These are phyloP conservation scores for Quercus aquifolioides DNA, from an alignment of 306 rosid species.

Conservation along the genomic window DNA sequence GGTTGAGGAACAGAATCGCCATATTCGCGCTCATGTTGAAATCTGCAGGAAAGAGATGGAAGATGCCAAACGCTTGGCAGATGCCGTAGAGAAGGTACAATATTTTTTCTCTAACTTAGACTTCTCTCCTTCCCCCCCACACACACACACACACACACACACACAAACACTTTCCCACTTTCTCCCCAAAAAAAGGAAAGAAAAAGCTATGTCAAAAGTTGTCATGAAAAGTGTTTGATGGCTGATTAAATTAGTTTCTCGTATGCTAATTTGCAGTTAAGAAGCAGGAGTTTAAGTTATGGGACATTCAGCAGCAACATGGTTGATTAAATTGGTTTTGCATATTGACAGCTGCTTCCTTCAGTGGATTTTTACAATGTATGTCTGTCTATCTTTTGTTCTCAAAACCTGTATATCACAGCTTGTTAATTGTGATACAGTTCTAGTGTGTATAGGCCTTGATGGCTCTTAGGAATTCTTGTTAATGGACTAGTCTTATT, in stretches of 20 bases:
- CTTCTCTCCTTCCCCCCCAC: neutral
- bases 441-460: neutral
- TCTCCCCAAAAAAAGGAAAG: neutral
- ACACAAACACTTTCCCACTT: no score
- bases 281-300: slow-evolving; percentile 40
- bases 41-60: slow-evolving; percentile 42
- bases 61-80: slow-evolving; percentile 24
- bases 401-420: neutral
- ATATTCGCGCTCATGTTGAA: slow-evolving; percentile 36
- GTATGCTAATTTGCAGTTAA: slow-evolving; percentile 34
- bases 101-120: slow-evolving; percentile 4
- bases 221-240: neutral
- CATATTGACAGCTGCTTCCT: neutral
- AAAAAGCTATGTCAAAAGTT: neutral
- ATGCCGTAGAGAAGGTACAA: slow-evolving; percentile 42
- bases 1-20: slow-evolving; percentile 62
- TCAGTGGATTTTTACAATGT: neutral
- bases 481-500: neutral
- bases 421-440: neutral
- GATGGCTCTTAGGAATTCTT: neutral
- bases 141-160: no score
- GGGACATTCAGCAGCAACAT: slow-evolving; percentile 21
- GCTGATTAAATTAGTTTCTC: neutral
- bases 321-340: neutral
- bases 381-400: neutral